phyloP scores from a whole-genome alignment of 2,329 filamentous ascomycete genomes.

The Nigrograna mackinnonii region DNA sequence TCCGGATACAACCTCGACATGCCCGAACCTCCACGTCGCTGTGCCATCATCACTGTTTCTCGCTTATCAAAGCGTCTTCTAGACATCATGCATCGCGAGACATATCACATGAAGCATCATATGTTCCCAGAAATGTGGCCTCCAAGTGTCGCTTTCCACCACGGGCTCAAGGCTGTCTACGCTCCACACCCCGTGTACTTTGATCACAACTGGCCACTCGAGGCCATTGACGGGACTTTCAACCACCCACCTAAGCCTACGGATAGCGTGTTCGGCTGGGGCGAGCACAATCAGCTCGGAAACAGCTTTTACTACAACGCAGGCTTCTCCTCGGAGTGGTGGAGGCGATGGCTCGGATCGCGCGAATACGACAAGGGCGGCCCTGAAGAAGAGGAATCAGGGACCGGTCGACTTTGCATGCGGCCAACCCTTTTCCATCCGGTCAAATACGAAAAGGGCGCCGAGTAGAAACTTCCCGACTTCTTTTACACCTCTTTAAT shows the following conservation, averaged over 20 bases:
- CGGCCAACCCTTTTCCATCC: conserved; percentile 51
- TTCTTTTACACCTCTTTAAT: conserved; percentile 28
- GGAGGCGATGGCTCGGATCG: conserved; percentile 54
- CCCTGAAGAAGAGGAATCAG: conserved; percentile 45
- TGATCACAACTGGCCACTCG: conserved; percentile 69
- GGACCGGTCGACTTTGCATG: conserved; percentile 53
- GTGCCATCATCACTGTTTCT: conserved; percentile 78
- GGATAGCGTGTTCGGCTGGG: conserved; percentile 55
- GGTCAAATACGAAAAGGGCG: conserved; percentile 51
- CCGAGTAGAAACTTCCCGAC: conserved; percentile 25
- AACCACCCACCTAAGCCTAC: conserved; percentile 51
- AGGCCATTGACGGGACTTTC: conserved; percentile 51
- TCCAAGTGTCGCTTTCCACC: conserved; percentile 71
- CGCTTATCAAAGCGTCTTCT: conserved; percentile 73
- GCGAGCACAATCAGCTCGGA: conserved; percentile 55
- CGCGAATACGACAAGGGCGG: conserved; percentile 49
- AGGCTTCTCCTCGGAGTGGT: conserved; percentile 51
- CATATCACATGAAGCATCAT: conserved; percentile 69
- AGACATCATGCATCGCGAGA: conserved; percentile 78
- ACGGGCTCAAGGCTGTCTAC: conserved; percentile 78
- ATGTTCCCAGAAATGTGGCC: conserved; percentile 82
- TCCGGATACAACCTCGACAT: conserved; percentile 65
- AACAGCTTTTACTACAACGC: conserved; percentile 57
- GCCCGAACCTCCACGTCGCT: conserved; percentile 67
- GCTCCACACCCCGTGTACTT: conserved; percentile 80